Percentiles rank a stretch among this genome's conserved stretches.
These are phyloP conservation scores for Fusarium sp. DNA, from an alignment of 2,329 filamentous ascomycete genomes.

Conservation along the genomic window DNA sequence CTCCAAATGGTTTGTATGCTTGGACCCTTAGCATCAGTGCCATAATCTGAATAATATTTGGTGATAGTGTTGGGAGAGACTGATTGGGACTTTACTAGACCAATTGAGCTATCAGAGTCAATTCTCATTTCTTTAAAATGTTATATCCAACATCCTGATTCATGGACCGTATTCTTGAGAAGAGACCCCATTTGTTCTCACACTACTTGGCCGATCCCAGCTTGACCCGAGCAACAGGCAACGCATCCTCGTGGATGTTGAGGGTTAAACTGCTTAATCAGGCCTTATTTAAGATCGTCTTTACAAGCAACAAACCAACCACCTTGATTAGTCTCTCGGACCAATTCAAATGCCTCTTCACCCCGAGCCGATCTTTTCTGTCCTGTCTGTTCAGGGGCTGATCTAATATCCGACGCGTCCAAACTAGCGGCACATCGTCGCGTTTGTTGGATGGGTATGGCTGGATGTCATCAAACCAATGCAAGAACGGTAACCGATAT, in stretches of 20 bases:
- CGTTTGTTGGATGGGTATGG: slow-evolving; percentile 4
- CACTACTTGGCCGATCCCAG: slow-evolving; percentile 1
- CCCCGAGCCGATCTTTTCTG: slow-evolving; percentile 24
- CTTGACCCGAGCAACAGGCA: not conserved
- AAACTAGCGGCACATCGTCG: slow-evolving; percentile 20
- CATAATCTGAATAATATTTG: slow-evolving; percentile 15
- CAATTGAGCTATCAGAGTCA: slow-evolving; percentile 6
- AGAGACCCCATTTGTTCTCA: not conserved
- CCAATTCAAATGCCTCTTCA: slow-evolving; percentile 25
- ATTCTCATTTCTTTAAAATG: slow-evolving; percentile 22
- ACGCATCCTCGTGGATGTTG: slow-evolving; percentile 8
- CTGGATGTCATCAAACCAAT: slow-evolving; percentile 10
- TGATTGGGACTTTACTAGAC: not conserved
- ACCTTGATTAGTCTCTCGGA: slow-evolving; percentile 18
- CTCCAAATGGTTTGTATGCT: slow-evolving; percentile 24
- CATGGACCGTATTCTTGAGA: not conserved
- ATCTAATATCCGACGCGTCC: slow-evolving; percentile 11
- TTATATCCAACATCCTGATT: not conserved
- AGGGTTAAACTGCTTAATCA: slow-evolving; percentile 2
- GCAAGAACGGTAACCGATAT: slow-evolving; percentile 11
- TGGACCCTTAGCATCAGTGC: slow-evolving; percentile 38
- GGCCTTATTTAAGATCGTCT: slow-evolving; percentile 16
- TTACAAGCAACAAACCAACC: slow-evolving; percentile 23
- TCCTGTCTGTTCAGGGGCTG: slow-evolving; percentile 31
- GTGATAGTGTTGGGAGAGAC: slow-evolving; percentile 1